Evolutionary conservation across 345 rosid species (phyloP).

Genomic region (Eucalyptus sideroxylon): DNA sequence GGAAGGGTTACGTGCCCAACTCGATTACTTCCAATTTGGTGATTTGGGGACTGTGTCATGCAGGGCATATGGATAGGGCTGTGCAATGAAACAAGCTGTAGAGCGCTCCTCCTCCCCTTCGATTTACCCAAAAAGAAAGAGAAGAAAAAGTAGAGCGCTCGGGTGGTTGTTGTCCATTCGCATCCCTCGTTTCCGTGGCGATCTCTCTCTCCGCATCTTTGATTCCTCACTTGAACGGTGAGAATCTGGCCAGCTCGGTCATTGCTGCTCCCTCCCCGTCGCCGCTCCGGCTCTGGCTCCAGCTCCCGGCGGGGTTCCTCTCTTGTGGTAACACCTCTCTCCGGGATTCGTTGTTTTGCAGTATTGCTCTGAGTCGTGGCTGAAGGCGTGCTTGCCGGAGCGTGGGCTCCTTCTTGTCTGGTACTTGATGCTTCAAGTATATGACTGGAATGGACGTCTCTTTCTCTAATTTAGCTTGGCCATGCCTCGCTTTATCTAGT

Average conservation of each 20-base stretch:
- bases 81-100: neutral
- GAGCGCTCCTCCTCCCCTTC: too few species aligned
- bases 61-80: slow-evolving; percentile 50
- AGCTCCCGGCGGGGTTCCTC: neutral
- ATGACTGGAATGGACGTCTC: too few species aligned
- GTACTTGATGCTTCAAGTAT: too few species aligned
- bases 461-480: too few species aligned
- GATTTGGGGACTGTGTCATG: slow-evolving; percentile 48
- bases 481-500: too few species aligned
- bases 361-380: too few species aligned
- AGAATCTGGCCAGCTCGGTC: neutral
- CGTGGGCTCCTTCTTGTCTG: too few species aligned
- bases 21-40: slow-evolving; percentile 53
- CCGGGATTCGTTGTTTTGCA: neutral
- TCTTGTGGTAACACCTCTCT: neutral
- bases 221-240: neutral
- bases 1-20: slow-evolving; percentile 64
- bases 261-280: neutral
- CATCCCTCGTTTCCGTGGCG: slow-evolving; percentile 25
- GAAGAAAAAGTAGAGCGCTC: neutral
- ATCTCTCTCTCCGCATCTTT: slow-evolving; percentile 20
- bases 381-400: too few species aligned
- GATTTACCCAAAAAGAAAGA: too few species aligned
- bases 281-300: neutral
- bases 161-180: neutral